Conservation (phyloP, 805 yeast species). For the Priceomyces castillae region DNA sequence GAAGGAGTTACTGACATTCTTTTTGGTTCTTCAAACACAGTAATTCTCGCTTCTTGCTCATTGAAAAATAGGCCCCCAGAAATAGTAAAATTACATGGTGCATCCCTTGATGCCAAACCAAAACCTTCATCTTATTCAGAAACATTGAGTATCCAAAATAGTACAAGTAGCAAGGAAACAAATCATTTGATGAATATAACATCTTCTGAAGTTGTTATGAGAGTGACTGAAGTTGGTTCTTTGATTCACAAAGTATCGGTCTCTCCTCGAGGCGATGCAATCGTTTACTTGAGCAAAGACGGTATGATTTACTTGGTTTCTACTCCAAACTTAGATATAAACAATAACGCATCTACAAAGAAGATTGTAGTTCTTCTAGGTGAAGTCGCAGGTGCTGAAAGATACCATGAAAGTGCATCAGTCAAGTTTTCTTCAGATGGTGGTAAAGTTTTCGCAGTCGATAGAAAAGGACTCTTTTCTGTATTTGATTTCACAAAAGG, state of each 20-base stretch:
- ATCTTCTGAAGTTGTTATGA: conserved; percentile 38
- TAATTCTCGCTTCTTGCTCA: conserved; percentile 38
- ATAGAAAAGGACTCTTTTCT: conserved; percentile 75
- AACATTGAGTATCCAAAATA: conserved; percentile 20
- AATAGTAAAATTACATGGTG: conserved; percentile 33
- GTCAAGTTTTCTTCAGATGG: conserved; percentile 77
- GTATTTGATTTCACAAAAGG: conserved; percentile 90
- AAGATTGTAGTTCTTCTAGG: conserved; percentile 67
- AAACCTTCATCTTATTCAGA: conserved; percentile 9
- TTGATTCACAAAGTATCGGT: conserved; percentile 69
- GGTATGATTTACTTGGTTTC: conserved; percentile 73
- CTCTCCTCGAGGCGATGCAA: conserved; percentile 83
- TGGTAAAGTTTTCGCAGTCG: conserved; percentile 70
- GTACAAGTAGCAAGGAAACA: conserved; percentile 17
- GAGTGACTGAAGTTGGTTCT: conserved; percentile 78
- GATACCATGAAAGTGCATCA: conserved; percentile 75
- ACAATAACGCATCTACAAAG: conserved; percentile 17
- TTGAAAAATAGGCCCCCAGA: conserved; percentile 32
- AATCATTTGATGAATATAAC: conserved; percentile 43
- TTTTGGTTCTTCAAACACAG: conserved; percentile 46
- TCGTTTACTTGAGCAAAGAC: conserved; percentile 74
- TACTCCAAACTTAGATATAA: conserved; percentile 45
- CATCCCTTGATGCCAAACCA: conserved; percentile 47
- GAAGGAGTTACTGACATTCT: conserved; percentile 86
- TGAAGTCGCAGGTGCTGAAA: conserved; percentile 72